A percentile compares a stretch with the other conserved stretches of the same genome.
Conservation (phyloP, 1,139 yeast genomes). For the Diutina siamensis region DNA sequence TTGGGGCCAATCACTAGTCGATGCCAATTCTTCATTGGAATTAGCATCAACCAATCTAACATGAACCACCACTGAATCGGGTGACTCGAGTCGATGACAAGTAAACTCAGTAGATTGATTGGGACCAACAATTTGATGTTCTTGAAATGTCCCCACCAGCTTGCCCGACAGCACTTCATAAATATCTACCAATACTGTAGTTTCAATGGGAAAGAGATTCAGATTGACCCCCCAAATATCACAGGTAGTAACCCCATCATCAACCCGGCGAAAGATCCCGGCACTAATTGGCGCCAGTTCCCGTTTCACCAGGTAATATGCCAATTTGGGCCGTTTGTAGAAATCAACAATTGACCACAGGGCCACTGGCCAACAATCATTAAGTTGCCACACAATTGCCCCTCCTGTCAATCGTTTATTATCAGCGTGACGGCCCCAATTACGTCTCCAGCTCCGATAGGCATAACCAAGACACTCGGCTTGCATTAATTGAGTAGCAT, state of each 20-base stretch:
- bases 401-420: constrained; percentile 23
- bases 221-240: constrained; percentile 36
- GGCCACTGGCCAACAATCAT: constrained; percentile 42
- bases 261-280: constrained; percentile 18
- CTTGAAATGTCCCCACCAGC: neutral
- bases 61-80: constrained; percentile 15
- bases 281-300: constrained; percentile 24
- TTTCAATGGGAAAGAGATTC: constrained; percentile 13
- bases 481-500: constrained; percentile 39
- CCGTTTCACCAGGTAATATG: constrained; percentile 34
- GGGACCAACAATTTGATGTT: constrained; percentile 14
- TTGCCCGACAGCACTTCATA: neutral
- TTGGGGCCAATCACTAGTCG: constrained; percentile 42
- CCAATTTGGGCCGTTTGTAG: constrained; percentile 28
- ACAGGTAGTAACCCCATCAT: constrained; percentile 6
- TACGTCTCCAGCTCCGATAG: constrained; percentile 33
- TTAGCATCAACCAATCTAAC: constrained; percentile 12
- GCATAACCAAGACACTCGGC: constrained; percentile 38
- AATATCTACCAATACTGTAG: constrained; percentile 10
- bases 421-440: constrained; percentile 20
- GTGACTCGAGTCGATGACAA: constrained; percentile 10
- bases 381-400: constrained; percentile 38
- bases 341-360: constrained; percentile 37
- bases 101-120: constrained; percentile 26
- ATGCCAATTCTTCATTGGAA: constrained; percentile 15